Evolutionary conservation across 1,139 yeast genomes (phyloP).

Genomic region (Kluyveromyces sp.): DNA sequence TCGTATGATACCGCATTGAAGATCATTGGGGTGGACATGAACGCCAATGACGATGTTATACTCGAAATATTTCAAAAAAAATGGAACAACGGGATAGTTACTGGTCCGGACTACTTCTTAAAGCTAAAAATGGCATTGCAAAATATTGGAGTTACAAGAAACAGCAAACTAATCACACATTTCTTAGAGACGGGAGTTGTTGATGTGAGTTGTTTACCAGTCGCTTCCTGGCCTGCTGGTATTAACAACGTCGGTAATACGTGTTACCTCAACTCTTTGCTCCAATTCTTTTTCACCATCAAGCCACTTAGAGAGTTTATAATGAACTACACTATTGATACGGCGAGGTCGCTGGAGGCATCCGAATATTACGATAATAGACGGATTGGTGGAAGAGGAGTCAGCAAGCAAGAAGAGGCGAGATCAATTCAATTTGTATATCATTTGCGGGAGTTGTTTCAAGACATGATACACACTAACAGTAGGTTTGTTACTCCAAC

Average conservation of each 20-base stretch:
- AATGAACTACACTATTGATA: slow-evolving; percentile 38
- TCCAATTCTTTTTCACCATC: slow-evolving; percentile 84
- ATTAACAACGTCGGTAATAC: slow-evolving; percentile 92
- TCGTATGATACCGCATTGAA: slow-evolving; percentile 37
- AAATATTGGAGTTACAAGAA: slow-evolving; percentile 41
- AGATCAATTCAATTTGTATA: slow-evolving; percentile 77
- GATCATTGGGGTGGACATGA: slow-evolving; percentile 38
- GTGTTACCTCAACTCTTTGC: slow-evolving; percentile 81
- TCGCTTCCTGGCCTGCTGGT: slow-evolving; percentile 80
- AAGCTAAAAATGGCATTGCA: slow-evolving; percentile 46
- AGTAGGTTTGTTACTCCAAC: slow-evolving; percentile 71
- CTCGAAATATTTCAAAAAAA: slow-evolving; percentile 49
- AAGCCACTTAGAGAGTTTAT: slow-evolving; percentile 71
- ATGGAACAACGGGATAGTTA: slow-evolving; percentile 31
- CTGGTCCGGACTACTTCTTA: slow-evolving; percentile 37
- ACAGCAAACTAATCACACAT: slow-evolving; percentile 47
- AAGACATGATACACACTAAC: slow-evolving; percentile 58
- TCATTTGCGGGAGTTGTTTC: slow-evolving; percentile 61
- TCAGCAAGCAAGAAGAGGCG: slow-evolving; percentile 63
- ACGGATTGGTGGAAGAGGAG: slow-evolving; percentile 80
- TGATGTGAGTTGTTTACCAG: slow-evolving; percentile 53
- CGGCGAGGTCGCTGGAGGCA: slow-evolving; percentile 23
- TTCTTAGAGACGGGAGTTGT: slow-evolving; percentile 53
- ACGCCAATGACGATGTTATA: slow-evolving; percentile 50
- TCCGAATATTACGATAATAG: slow-evolving; percentile 36